These are phyloP conservation scores for Ogataea methylovora DNA, from an alignment of 805 yeast genomes.

Conservation along the genomic window DNA sequence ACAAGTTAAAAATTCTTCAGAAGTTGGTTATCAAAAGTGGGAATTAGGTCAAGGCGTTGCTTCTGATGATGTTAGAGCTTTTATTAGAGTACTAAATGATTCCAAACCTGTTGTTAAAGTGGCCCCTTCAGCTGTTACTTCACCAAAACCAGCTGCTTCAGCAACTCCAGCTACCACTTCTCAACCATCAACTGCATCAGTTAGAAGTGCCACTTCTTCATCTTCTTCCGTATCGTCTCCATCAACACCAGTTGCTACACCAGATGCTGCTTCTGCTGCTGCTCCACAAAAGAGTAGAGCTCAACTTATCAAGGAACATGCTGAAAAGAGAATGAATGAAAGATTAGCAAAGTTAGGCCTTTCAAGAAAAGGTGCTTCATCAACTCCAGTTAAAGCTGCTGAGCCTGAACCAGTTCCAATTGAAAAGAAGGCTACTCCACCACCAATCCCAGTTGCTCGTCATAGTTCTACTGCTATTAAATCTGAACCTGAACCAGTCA, in stretches of 20 bases:
- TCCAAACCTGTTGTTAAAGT: constrained; percentile 16
- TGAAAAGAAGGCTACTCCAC: constrained; percentile 11
- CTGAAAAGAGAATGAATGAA: constrained; percentile 76
- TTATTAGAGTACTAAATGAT: constrained; percentile 48
- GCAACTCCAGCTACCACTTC: constrained; percentile 1
- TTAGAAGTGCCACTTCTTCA: neutral
- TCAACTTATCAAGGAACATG: constrained; percentile 77
- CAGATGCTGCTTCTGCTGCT: constrained; percentile 5
- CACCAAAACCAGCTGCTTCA: constrained; percentile 7
- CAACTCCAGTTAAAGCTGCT: constrained; percentile 14
- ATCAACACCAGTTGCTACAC: constrained; percentile 2
- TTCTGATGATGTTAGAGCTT: constrained; percentile 49
- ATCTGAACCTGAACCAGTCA: constrained; percentile 2
- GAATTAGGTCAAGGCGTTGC: constrained; percentile 76
- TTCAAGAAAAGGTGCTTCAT: constrained; percentile 26
- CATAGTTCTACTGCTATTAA: constrained; percentile 5
- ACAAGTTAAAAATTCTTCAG: constrained; percentile 22
- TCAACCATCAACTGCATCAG: neutral
- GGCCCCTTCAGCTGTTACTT: constrained; percentile 2
- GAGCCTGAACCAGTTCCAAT: constrained; percentile 3
- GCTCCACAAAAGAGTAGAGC: constrained; percentile 48
- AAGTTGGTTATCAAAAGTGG: constrained; percentile 61
- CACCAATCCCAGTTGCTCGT: constrained; percentile 16
- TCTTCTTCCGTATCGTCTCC: neutral
- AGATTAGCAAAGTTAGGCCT: constrained; percentile 77